Evolutionary conservation across 805 yeast genomes (phyloP).

Genomic region (Candida insectalens): DNA sequence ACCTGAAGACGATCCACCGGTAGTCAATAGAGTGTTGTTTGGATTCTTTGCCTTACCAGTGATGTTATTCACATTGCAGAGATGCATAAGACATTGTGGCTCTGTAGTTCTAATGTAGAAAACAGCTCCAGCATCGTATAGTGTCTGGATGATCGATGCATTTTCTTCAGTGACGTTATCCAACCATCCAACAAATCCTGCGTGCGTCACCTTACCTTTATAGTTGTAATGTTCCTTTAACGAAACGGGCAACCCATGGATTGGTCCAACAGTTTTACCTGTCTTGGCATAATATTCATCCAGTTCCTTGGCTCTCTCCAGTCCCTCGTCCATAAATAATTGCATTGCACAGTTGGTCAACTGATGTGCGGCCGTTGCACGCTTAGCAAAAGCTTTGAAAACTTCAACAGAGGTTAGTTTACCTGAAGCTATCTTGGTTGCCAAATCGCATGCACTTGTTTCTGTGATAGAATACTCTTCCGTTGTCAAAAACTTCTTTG

Average conservation of each 20-base stretch:
- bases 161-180: constrained; percentile 32
- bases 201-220: constrained; percentile 42
- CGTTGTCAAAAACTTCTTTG: constrained; percentile 23
- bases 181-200: constrained; percentile 35
- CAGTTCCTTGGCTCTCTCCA: constrained; percentile 37
- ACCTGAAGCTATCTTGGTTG: constrained; percentile 27
- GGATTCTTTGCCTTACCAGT: constrained; percentile 45
- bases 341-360: constrained; percentile 40
- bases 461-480: constrained; percentile 35
- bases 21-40: constrained; percentile 30
- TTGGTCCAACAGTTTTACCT: constrained; percentile 42
- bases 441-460: constrained; percentile 24
- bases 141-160: constrained; percentile 28
- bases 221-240: constrained; percentile 47
- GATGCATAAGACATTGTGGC: constrained; percentile 47
- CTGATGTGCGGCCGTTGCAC: constrained; percentile 41
- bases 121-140: constrained; percentile 44
- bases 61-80: constrained; percentile 45
- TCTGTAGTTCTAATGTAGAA: constrained; percentile 48
- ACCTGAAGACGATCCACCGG: constrained; percentile 51
- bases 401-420: constrained; percentile 31
- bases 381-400: constrained; percentile 36
- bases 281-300: constrained; percentile 38
- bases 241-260: constrained; percentile 58
- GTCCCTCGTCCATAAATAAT: constrained; percentile 36